A percentile compares a stretch with the other conserved stretches of the same genome.
Evolutionary conservation across 2,329 filamentous ascomycete genomes (phyloP).

Genomic region (Zymoseptoria passerinii): DNA sequence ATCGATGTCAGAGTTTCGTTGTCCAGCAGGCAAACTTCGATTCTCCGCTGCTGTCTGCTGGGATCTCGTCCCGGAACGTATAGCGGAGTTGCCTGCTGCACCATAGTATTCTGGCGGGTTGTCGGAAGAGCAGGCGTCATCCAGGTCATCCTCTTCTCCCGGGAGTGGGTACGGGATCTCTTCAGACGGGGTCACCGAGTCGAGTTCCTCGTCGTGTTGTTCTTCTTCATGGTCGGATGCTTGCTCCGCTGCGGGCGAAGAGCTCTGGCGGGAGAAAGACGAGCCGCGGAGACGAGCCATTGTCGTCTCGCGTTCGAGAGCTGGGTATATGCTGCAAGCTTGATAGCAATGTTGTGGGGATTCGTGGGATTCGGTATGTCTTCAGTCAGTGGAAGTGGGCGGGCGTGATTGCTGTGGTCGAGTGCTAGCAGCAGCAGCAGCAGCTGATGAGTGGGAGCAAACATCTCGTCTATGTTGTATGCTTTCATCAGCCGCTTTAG

Average conservation of each 20-base stretch:
- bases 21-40: background rate
- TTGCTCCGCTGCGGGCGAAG: background rate
- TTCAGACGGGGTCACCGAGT: background rate
- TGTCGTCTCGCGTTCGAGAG: background rate
- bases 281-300: background rate
- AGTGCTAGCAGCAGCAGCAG: background rate
- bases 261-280: background rate
- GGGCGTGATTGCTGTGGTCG: background rate
- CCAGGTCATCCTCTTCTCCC: background rate
- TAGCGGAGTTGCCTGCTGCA: background rate
- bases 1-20: background rate
- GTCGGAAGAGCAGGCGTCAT: background rate
- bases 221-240: background rate
- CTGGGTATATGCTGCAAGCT: background rate
- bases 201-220: background rate
- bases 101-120: background rate
- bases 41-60: background rate
- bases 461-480: background rate
- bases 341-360: background rate
- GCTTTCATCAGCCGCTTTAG: background rate
- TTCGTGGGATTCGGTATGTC: background rate
- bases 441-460: background rate
- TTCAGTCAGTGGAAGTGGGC: background rate
- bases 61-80: background rate
- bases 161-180: background rate